phyloP scores from a whole-genome alignment of 345 rosid species.

The Nasturtium officinale region DNA sequence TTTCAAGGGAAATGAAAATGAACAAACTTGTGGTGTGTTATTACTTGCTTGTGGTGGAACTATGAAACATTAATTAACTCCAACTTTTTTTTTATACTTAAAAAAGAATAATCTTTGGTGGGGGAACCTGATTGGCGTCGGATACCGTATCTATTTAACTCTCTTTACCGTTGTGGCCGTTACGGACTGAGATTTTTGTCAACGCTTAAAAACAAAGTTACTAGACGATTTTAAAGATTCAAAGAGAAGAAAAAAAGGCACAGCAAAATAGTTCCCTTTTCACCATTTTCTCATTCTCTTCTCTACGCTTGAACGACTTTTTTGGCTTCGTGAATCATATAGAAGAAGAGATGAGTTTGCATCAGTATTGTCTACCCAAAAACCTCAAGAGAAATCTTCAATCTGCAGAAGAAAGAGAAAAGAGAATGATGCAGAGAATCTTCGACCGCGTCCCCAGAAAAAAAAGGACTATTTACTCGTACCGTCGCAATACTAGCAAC shows the following conservation, averaged over 20 bases:
- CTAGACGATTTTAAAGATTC: conserved; percentile 6
- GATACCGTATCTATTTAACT: background rate
- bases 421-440: background rate
- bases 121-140: no score
- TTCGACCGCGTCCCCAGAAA: conserved; percentile 5
- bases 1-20: no score
- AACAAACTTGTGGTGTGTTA: no score
- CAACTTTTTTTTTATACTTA: no score
- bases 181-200: background rate
- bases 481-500: background rate
- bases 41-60: no score
- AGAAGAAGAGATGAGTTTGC: conserved; percentile 10
- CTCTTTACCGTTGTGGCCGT: conserved; percentile 31
- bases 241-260: background rate
- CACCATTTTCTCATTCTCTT: conserved; percentile 13
- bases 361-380: background rate
- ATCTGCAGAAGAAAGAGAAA: background rate
- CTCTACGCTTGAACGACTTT: background rate
- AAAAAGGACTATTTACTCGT: background rate
- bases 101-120: no score
- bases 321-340: background rate
- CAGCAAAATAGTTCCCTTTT: background rate
- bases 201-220: background rate
- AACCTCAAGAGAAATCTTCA: background rate
- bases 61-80: background rate